A percentile compares a stretch with the other conserved stretches of the same genome.
These are phyloP conservation scores for Prototheca cutis DNA, from an alignment of 163 green algal genomes.

Conservation along the genomic window DNA sequence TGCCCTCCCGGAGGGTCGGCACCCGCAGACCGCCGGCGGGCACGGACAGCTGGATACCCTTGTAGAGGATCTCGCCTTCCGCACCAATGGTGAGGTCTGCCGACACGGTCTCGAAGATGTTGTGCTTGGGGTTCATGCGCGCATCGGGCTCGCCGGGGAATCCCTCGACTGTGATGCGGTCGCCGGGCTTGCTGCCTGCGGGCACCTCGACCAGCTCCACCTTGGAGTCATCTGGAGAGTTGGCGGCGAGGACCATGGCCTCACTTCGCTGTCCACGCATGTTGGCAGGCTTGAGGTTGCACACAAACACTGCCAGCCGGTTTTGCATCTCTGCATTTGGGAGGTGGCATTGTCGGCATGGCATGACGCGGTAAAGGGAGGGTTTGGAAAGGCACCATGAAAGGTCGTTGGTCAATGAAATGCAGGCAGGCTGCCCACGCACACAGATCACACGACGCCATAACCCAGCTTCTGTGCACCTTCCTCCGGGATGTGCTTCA, in stretches of 20 bases:
- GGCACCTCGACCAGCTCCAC: constrained; percentile 83
- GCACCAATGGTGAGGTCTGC: background rate
- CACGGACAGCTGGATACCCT: background rate
- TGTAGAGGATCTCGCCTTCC: background rate
- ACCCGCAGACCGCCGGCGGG: background rate
- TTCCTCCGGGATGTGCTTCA: constrained; percentile 70
- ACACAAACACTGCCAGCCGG: constrained; percentile 70
- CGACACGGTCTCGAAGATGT: constrained; percentile 77
- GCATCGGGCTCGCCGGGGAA: constrained; percentile 61
- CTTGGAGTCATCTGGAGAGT: constrained; percentile 50
- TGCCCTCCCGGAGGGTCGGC: background rate
- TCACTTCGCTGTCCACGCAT: constrained; percentile 83
- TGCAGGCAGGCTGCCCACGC: too few species aligned
- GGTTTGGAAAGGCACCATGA: too few species aligned
- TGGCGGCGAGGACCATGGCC: constrained; percentile 92
- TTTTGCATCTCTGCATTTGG: constrained; percentile 66
- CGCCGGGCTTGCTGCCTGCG: constrained; percentile 47
- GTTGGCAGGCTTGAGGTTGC: constrained; percentile 93
- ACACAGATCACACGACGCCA: too few species aligned
- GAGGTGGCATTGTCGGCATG: too few species aligned
- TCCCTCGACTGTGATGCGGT: constrained; percentile 59
- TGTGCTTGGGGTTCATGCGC: constrained; percentile 88
- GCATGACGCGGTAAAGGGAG: too few species aligned
- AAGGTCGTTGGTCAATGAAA: too few species aligned
- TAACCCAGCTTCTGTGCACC: too few species aligned